Base-by-base conservation (phyloP, 441 rosid species). In the Erodium texanum region DNA sequence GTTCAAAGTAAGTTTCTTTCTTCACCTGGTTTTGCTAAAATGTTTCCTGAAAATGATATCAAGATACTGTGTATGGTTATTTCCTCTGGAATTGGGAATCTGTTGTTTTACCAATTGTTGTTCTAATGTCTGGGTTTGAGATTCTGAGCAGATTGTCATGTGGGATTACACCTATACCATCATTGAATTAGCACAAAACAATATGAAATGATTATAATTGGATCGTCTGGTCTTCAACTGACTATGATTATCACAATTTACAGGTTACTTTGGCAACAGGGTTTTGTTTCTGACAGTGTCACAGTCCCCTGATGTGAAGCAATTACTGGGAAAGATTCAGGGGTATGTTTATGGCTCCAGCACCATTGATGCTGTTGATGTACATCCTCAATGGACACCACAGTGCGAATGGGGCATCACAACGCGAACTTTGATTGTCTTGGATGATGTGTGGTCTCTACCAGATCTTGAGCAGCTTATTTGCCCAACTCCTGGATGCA, bases 361-460 rank as follows among this genome's bases (percentile, higher is more conserved):
- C 67, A 77, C 62, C 7, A 12, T 54, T 38, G 79, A 70, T 63
- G 32, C 67, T 54, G 43, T 66, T 68, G 29, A 27, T 27, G 29
- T 4, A 27, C 29, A 4, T 27, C 81, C 88, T 7, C n/a, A 62
- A 3, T 78, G 82, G 79, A 82, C 71, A 54, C 45, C 70, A 6
- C 85, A 77, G 10, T 78, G 68, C 52, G 79, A 76, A 7, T 75
- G 76, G 41, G 56, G 66, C 68, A n/a, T 20, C 48, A 77, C 66
- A 50, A 7, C 71, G 24, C 66, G 29, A 32, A 63, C 69, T 70
- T 74, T 92, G 64, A 81, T 92, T 10, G 87, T 92, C 68, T 68
- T 92, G 56, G 98, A 93, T 67, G 98, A 93, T 80, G 96, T 90
- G 56, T 90, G 97, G 97, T 82, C 87, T 3, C 45, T 27, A 3